Base-by-base conservation (phyloP, 2,329 filamentous ascomycete species). In the Colletotrichum chrysophilum region DNA sequence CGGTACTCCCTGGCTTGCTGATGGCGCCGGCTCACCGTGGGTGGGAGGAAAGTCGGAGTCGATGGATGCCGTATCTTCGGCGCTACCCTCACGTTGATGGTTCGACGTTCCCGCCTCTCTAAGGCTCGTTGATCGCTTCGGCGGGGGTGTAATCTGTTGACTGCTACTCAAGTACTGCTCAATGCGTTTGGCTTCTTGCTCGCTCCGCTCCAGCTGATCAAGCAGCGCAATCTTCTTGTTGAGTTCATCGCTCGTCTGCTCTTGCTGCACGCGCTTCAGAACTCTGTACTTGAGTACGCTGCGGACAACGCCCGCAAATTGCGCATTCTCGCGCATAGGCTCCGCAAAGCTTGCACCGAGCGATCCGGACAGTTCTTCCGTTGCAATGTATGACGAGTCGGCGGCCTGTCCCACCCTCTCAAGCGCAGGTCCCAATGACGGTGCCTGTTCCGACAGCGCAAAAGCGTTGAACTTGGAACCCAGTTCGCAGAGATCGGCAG, bases 381-480 rank as follows among this genome's bases (percentile, higher is more conserved):
- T 98, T 12, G 95, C 96, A 78, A 99, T 96, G 83, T 98, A 99
- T 1, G 97, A 98, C 12, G 95, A 95, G 83, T 99, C 97, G 10
- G 96, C 95, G 3, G 97, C 97, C 85, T 99, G 97, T 0, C 97
- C 97, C 61, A 98, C 91, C 77, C 96, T 94, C 85, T 99, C 97
- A 78, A 99, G 98, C 1, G 97, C 97, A 14, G 96, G 93, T 12
- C 96, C 95, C 8, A 99, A 92, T 4, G 95, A 95, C 14, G 94
- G 93, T 1, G 95, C 96, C 79, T 96, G 94, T 83, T 99, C 97
- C 0, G 96, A 98, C 2, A 99, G 89, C 0, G 97, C 97, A 84
- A 99, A 99, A 1, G 95, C 97, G 81, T 99, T 99, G 84, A 97
- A 98, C 76, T 96, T 92, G n/a, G 96, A 97, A 9, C 97, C 97